Percentiles rank a stretch among this genome's conserved stretches.
Evolutionary conservation across 257 asterid genomes (phyloP).

Genomic region (Penstemon newberryi): DNA sequence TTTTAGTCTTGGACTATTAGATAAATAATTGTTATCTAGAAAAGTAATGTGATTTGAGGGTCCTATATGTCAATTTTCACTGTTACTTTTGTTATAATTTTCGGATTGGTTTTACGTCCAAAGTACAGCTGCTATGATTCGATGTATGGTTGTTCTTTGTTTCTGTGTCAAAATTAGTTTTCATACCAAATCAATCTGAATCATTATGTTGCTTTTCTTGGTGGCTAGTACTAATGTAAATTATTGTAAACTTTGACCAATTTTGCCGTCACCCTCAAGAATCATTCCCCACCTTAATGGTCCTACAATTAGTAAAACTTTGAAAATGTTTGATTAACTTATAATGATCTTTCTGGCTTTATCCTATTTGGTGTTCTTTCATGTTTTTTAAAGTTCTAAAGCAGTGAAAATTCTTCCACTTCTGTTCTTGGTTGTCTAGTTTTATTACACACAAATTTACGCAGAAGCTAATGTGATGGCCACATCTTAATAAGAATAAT

Average conservation of each 20-base stretch:
- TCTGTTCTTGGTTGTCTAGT: too few species aligned
- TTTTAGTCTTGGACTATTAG: background rate
- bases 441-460: too few species aligned
- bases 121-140: conserved; percentile 12
- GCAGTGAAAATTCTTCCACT: too few species aligned
- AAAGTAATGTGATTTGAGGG: conserved; percentile 31
- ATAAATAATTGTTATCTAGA: background rate
- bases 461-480: too few species aligned
- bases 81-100: background rate
- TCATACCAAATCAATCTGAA: background rate
- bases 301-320: background rate
- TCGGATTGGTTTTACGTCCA: background rate
- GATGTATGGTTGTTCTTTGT: conserved; percentile 11
- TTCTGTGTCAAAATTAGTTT: conserved; percentile 3
- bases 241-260: background rate
- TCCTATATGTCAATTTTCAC: conserved; percentile 7
- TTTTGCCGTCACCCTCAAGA: background rate
- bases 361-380: background rate
- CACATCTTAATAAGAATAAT: too few species aligned
- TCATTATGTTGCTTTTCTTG: background rate
- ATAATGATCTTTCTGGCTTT: background rate
- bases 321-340: background rate
- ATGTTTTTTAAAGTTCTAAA: background rate
- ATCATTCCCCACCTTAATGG: background rate
- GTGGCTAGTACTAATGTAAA: background rate